These are phyloP conservation scores for Hypoxylon rickii DNA, from an alignment of 495 filamentous ascomycete genomes.

Conservation along the genomic window DNA sequence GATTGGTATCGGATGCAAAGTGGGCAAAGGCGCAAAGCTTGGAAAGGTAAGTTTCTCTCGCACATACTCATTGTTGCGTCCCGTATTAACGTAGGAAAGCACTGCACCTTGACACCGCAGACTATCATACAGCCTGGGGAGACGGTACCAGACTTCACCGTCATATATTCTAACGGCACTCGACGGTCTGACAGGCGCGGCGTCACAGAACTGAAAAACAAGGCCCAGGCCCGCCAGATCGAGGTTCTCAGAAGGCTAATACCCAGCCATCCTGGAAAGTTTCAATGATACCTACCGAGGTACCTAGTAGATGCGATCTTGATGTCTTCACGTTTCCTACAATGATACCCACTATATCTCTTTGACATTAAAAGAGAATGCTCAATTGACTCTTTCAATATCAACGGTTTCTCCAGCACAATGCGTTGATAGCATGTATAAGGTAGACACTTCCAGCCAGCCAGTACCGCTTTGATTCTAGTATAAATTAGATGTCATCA, in stretches of 20 bases:
- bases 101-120: slow-evolving; percentile 57
- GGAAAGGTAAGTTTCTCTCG: slow-evolving; percentile 59
- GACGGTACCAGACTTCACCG: slow-evolving; percentile 65
- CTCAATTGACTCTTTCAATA: too few species aligned
- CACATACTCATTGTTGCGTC: neutral
- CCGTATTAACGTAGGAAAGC: slow-evolving; percentile 49
- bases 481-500: too few species aligned
- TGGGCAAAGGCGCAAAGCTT: slow-evolving; percentile 65
- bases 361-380: too few species aligned
- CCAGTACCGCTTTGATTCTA: too few species aligned
- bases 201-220: slow-evolving; percentile 57
- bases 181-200: slow-evolving; percentile 61
- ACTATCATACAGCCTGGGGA: slow-evolving; percentile 58
- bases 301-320: slow-evolving; percentile 14
- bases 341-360: slow-evolving; percentile 33
- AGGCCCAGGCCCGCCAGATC: slow-evolving; percentile 62
- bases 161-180: slow-evolving; percentile 64
- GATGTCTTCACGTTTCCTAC: too few species aligned
- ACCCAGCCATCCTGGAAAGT: slow-evolving; percentile 65
- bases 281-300: slow-evolving; percentile 45
- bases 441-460: too few species aligned
- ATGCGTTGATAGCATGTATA: too few species aligned
- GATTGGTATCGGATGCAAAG: slow-evolving; percentile 62
- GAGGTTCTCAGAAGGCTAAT: slow-evolving; percentile 66
- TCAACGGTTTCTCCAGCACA: too few species aligned